Base-by-base conservation (phyloP, 2,329 filamentous ascomycete species). In the Xylariaceae sp. region DNA sequence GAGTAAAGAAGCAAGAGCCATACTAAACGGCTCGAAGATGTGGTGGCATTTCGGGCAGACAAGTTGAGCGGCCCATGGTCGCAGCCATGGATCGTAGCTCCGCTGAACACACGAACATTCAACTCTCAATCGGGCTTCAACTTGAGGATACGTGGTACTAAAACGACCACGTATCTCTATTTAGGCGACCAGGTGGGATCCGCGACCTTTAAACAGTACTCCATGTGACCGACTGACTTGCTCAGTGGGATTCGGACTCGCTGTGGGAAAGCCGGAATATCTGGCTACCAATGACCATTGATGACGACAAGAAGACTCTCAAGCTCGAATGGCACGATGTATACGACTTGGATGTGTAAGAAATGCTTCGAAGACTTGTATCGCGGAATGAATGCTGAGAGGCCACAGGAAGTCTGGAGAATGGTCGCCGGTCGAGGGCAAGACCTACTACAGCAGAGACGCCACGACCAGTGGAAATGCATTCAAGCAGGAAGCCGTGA, bases 191-290 rank as follows among this genome's bases (percentile, higher is more conserved):
- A 77, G 62, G 70, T 68, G 62, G 47, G 59, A 23, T 3, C 4
- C 39, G n/a, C 11, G 8, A 23, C 15, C 17, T 17, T 23, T 15
- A 7, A 23, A 3, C 7, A 1, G 4, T 42, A 18, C 9, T 30
- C 11, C 7, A 4, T 18, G 37, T 59, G 15, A 35, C 23, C 60
- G 11, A 48, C 51, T 53, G 18, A 3, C 47, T 2, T 23, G 51
- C 10, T 5, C 17, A 70, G 71, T 83, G 80, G 80, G 80, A 83
- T 60, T 77, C 75, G 0, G 82, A 82, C 66, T 81, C 80, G 0
- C 71, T 83, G 0, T 83, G 81, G 81, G 81, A 84, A 61, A 79
- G 76, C 58, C 74, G 81, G 4, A 82, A 83, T 64, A 82, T 83
- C 63, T 84, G 81, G 81, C 73, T 84, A 0, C 81, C 81, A 0